Conservation (phyloP, 2,329 filamentous ascomycete genomes). For the Esteya vermicola region DNA sequence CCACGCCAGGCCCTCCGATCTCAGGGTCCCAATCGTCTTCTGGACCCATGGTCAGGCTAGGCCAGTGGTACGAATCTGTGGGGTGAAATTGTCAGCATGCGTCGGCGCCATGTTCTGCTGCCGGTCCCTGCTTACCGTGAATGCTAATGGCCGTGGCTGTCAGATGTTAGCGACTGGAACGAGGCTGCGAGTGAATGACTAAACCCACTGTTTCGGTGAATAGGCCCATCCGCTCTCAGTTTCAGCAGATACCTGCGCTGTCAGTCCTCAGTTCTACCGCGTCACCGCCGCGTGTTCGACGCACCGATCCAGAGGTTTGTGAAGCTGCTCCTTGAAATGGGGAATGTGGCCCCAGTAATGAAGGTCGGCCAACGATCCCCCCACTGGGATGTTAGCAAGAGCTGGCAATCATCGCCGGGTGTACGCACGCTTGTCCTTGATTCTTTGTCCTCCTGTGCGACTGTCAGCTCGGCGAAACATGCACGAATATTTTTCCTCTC, state of each 20-base stretch:
- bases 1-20: not conserved
- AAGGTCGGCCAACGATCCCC: not conserved
- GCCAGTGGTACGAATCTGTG: not conserved
- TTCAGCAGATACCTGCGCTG: not conserved
- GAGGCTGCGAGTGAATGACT: not conserved
- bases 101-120: not conserved
- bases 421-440: not conserved
- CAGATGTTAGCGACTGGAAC: not conserved
- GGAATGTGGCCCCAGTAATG: not conserved
- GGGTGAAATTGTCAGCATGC: not conserved
- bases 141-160: not conserved
- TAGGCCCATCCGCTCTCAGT: not conserved
- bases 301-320: not conserved
- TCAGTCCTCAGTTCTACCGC: too few relatives aligned
- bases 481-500: too few relatives aligned
- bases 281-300: too few relatives aligned
- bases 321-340: not conserved
- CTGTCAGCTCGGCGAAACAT: too few relatives aligned
- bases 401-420: not conserved
- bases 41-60: not conserved
- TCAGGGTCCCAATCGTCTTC: conserved; percentile 1
- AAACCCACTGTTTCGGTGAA: not conserved
- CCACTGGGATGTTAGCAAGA: not conserved
- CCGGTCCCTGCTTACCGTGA: not conserved
- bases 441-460: not conserved